Conservation (phyloP, 306 rosid genomes). For the Cicer judaicum region DNA sequence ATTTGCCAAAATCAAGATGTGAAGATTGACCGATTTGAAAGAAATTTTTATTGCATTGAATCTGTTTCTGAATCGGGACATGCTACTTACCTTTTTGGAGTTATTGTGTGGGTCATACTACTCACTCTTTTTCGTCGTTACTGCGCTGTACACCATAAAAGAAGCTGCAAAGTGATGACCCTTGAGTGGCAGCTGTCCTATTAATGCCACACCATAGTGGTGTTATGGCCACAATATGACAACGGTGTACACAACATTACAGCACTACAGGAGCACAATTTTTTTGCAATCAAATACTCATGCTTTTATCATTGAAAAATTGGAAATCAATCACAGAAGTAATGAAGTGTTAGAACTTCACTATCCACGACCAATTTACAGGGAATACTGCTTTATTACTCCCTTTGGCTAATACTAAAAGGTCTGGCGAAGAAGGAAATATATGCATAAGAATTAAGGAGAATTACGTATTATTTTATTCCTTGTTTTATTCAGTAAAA, state of each 20-base stretch:
- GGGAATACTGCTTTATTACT: not conserved
- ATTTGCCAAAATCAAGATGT: too few relatives aligned
- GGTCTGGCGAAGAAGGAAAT: not conserved
- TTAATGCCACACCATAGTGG: not conserved
- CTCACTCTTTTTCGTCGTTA: too few relatives aligned
- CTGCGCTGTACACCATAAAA: not conserved
- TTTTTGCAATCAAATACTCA: not conserved
- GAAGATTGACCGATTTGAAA: too few relatives aligned
- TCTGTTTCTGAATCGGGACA: not conserved
- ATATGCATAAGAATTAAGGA: not conserved
- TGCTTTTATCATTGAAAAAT: not conserved
- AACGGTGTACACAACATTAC: not conserved
- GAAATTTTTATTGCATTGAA: too few relatives aligned
- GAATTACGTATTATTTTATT: not conserved
- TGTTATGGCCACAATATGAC: not conserved
- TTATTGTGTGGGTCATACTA: too few relatives aligned
- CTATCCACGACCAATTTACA: not conserved
- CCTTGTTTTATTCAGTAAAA: not conserved
- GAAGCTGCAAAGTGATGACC: not conserved
- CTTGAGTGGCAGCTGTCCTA: not conserved
- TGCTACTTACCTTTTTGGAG: not conserved
- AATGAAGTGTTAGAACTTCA: conserved; percentile 17
- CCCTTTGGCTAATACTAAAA: conserved; percentile 17
- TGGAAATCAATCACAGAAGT: conserved; percentile 3
- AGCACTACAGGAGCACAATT: not conserved